Percentiles rank a stretch among this genome's conserved stretches.
phyloP scores from a whole-genome alignment of 345 rosid species.

The Pistacia atlantica region DNA sequence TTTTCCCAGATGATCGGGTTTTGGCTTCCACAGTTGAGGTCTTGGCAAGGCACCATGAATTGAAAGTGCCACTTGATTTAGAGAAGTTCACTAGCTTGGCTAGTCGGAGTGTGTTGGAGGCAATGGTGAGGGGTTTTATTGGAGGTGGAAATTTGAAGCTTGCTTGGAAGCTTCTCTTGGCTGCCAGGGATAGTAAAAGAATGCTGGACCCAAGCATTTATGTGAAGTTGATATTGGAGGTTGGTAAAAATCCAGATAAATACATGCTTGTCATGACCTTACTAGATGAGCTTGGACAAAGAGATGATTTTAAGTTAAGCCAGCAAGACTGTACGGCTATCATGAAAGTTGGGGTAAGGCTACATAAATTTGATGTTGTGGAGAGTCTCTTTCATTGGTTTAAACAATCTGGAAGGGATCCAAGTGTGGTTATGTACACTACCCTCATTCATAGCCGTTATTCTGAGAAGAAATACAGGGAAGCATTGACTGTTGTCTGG shows the following conservation, averaged over 20 bases:
- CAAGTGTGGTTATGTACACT: conserved; percentile 81
- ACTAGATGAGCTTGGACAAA: conserved; percentile 65
- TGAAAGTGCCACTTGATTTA: conserved; percentile 59
- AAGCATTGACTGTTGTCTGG: conserved; percentile 87
- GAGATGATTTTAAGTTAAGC: conserved; percentile 64
- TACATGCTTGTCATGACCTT: conserved; percentile 44
- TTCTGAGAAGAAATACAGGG: conserved; percentile 58
- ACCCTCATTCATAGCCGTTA: conserved; percentile 73
- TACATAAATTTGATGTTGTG: conserved; percentile 54
- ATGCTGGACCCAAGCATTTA: conserved; percentile 63
- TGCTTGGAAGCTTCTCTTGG: conserved; percentile 66
- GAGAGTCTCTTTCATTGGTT: conserved; percentile 74
- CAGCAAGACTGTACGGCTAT: conserved; percentile 79
- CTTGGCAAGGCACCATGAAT: conserved; percentile 57
- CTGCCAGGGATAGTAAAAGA: conserved; percentile 55
- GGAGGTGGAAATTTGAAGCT: conserved; percentile 65
- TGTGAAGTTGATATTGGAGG: conserved; percentile 72
- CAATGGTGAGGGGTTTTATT: conserved; percentile 75
- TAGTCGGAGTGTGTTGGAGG: conserved; percentile 73
- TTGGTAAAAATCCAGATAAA: conserved; percentile 77
- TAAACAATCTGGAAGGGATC: conserved; percentile 53
- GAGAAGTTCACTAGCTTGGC: conserved; percentile 52
- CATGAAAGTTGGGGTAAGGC: conserved; percentile 78
- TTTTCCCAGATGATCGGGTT: conserved; percentile 69
- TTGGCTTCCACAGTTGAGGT: conserved; percentile 76